phyloP scores from a whole-genome alignment of 192 early-diverging fungal species.

The Backusella mclennaniae region DNA sequence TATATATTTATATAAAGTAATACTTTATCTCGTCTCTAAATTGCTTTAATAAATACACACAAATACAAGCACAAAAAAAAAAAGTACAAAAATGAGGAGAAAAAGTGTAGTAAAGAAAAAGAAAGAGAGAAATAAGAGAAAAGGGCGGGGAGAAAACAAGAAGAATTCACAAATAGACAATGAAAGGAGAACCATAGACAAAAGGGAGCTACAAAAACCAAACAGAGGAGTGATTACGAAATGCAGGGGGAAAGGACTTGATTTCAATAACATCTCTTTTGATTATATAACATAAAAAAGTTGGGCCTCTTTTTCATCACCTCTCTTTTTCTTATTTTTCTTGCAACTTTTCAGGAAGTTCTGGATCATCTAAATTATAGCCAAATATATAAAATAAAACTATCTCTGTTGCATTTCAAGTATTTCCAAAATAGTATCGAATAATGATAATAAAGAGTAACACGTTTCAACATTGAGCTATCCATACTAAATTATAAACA shows the following conservation, averaged over 20 bases:
- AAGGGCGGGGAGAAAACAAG: slow-evolving; percentile 14
- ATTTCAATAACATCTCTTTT: neutral
- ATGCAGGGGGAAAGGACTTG: neutral
- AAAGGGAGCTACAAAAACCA: neutral
- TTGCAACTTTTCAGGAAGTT: neutral
- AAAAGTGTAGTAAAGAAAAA: neutral
- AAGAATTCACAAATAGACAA: slow-evolving; percentile 10
- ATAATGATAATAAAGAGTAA: neutral
- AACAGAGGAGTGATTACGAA: neutral
- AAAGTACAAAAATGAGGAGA: slow-evolving; percentile 5
- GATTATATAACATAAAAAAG: neutral
- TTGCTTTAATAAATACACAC: neutral
- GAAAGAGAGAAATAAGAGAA: slow-evolving; percentile 10
- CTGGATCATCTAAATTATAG: neutral
- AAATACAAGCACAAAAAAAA: neutral
- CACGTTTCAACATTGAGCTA: neutral
- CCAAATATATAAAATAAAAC: neutral
- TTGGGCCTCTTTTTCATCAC: neutral
- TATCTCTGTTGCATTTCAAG: neutral
- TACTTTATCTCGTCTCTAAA: neutral
- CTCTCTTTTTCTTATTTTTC: neutral
- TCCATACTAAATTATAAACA: neutral
- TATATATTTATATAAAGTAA: neutral
- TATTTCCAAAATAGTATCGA: neutral
- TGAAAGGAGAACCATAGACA: slow-evolving; percentile 5